Evolutionary conservation across 306 rosid genomes (phyloP), one percentile per base, ranked within the genome.

Genomic region (Dryas drummondii): DNA sequence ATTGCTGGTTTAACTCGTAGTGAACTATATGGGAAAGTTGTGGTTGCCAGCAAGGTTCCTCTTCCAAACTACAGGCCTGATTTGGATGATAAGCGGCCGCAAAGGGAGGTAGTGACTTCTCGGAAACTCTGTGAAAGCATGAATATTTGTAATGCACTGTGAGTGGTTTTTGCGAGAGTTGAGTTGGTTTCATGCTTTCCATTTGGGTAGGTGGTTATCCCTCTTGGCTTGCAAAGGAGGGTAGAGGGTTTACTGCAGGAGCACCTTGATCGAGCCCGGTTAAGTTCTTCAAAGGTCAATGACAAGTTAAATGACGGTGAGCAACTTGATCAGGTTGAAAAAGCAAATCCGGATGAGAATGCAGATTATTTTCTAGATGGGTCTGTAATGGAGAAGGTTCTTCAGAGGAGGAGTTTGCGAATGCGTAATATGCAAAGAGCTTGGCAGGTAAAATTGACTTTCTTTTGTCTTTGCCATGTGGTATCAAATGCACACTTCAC

Each of bases 51-150:
- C 85, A 93, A 88, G 83, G 92, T 87, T 79, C 98, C 98, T 65
- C 98, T 93, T 84, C 97, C 98, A 58, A 90, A 93, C 89, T 93
- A 93, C 84, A 86, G 98, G 70, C 98, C 98, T 8, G 97, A 93
- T 84, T 90, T 93, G 96, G 98, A 93, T 82, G 98, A 93, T 83
- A 93, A 91, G 82, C 92, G 98, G 65, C 98, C 98, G 61, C 98
- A 93, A 61, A 89, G 98, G 79, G 98, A 93, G 97, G 98, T 93
- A 83, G 78, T 79, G 54, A 65, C 71, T 70, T 84, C 42, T 14
- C 11, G 42, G 17, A 48, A n/a, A 54, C 70, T 15, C 6, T 48
- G 17, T 58, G 59, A 57, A 49, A 41, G 14, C 55, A 56, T 76
- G 55, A 55, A 55, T 37, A 42, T 72, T 72, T 77, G 47, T 61